These are phyloP conservation scores for Corinectria fuckeliana DNA, from an alignment of 2,329 filamentous ascomycete species.

Conservation along the genomic window DNA sequence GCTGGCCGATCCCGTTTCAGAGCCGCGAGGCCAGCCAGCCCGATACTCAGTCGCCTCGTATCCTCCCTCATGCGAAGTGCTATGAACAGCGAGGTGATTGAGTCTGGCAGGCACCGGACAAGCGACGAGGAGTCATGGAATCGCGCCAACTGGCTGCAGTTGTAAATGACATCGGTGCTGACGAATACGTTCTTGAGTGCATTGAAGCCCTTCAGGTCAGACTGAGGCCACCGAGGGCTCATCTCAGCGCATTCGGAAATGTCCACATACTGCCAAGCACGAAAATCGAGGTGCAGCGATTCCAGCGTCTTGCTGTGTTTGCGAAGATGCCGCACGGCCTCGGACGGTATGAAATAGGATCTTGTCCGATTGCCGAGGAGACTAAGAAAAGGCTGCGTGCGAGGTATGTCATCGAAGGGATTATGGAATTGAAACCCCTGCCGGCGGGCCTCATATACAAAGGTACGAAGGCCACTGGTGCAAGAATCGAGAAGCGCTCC, in stretches of 20 bases:
- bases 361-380: no score
- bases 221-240: neutral
- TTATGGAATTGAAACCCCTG: no score
- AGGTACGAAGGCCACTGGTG: slow-evolving; percentile 4
- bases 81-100: slow-evolving; percentile 14
- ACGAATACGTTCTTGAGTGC: slow-evolving; percentile 19
- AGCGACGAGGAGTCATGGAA: slow-evolving; percentile 11
- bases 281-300: slow-evolving; percentile 21
- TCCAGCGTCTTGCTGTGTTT: slow-evolving; percentile 7
- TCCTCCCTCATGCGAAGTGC: neutral
- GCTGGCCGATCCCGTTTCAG: neutral
- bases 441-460: slow-evolving; percentile 22
- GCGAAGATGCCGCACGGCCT: slow-evolving; percentile 9
- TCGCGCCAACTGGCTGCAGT: no score
- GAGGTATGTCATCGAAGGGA: no score
- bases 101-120: slow-evolving; percentile 1
- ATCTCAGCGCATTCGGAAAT: neutral
- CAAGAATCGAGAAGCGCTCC: slow-evolving; percentile 1
- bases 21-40: slow-evolving; percentile 5
- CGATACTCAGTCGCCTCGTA: neutral
- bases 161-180: slow-evolving; percentile 7
- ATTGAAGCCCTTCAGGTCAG: slow-evolving; percentile 12
- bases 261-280: neutral
- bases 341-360: slow-evolving; percentile 10
- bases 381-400: no score